Conservation (phyloP, 108 stramenopile species). For the Cyclotella atomus region DNA sequence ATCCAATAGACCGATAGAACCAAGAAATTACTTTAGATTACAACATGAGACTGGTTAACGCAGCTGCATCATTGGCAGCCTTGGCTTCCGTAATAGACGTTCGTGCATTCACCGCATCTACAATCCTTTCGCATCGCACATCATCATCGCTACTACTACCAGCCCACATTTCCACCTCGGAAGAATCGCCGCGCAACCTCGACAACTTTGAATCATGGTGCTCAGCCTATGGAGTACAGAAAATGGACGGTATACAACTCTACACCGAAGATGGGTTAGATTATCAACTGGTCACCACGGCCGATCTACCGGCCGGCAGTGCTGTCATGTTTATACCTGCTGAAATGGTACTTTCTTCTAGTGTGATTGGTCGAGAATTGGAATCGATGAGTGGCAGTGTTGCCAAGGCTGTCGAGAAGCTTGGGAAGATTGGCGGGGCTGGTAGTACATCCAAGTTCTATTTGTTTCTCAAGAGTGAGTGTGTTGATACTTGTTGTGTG, state of each 20-base stretch:
- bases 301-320: slow-evolving; percentile 41
- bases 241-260: slow-evolving; percentile 41
- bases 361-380: slow-evolving; percentile 18
- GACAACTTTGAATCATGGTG: slow-evolving; percentile 46
- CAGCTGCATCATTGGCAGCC: not conserved
- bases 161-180: slow-evolving; percentile 8
- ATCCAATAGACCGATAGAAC: too few species aligned
- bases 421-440: slow-evolving; percentile 28
- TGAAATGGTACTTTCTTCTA: slow-evolving; percentile 16
- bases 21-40: too few species aligned
- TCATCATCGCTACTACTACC: not conserved
- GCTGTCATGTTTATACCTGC: slow-evolving; percentile 43
- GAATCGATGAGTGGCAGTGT: slow-evolving; percentile 23
- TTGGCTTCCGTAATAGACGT: slow-evolving; percentile 23
- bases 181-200: slow-evolving; percentile 38
- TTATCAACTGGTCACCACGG: slow-evolving; percentile 37
- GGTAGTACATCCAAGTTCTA: slow-evolving; percentile 41
- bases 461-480: slow-evolving; percentile 48
- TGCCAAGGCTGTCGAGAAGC: slow-evolving; percentile 16
- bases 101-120: not conserved
- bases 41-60: not conserved
- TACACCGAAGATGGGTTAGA: slow-evolving; percentile 50
- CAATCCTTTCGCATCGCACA: not conserved
- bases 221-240: slow-evolving; percentile 38
- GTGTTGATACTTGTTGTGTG: too few species aligned